These are phyloP conservation scores for Ophioceras dolichostomum DNA, from an alignment of 2,329 filamentous ascomycete genomes.

Conservation along the genomic window DNA sequence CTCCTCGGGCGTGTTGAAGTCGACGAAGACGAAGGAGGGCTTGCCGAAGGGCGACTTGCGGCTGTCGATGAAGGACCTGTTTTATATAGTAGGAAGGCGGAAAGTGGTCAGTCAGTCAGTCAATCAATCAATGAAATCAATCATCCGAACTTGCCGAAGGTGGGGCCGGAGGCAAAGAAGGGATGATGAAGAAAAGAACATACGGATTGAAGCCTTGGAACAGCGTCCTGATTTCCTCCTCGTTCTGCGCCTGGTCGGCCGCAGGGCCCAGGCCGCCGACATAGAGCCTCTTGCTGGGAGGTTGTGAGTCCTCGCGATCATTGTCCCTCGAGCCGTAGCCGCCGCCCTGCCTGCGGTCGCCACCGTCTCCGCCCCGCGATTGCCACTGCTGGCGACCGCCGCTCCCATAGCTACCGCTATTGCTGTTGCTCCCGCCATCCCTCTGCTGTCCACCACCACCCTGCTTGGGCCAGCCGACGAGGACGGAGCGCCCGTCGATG, in stretches of 20 bases:
- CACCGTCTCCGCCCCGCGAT: conserved; percentile 8
- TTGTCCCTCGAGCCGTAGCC: too few relatives aligned
- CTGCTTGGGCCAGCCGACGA: conserved; percentile 48
- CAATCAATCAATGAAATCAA: too few relatives aligned
- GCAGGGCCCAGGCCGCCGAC: conserved; percentile 38
- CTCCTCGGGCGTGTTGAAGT: conserved; percentile 42
- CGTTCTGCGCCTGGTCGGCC: conserved; percentile 32
- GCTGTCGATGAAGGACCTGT: conserved; percentile 24
- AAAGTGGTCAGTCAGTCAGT: too few relatives aligned
- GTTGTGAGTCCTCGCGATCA: too few relatives aligned
- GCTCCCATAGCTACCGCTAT: too few relatives aligned
- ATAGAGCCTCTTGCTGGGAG: conserved; percentile 36
- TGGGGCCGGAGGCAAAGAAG: too few relatives aligned
- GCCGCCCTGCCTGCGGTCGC: too few relatives aligned
- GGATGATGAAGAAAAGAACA: conserved; percentile 11
- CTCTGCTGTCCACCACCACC: conserved; percentile 7
- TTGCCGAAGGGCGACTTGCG: conserved; percentile 47
- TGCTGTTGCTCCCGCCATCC: conserved; percentile 9
- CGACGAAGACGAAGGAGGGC: conserved; percentile 55
- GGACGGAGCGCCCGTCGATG: conserved; percentile 46
- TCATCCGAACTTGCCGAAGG: too few relatives aligned
- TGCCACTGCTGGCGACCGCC: conserved; percentile 6
- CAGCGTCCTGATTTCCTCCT: conserved; percentile 30
- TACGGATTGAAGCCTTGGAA: conserved; percentile 33
- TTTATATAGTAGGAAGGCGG: neutral